Evolutionary conservation across 495 filamentous ascomycete species (phyloP).

Genomic region (Xylaria longipes): DNA sequence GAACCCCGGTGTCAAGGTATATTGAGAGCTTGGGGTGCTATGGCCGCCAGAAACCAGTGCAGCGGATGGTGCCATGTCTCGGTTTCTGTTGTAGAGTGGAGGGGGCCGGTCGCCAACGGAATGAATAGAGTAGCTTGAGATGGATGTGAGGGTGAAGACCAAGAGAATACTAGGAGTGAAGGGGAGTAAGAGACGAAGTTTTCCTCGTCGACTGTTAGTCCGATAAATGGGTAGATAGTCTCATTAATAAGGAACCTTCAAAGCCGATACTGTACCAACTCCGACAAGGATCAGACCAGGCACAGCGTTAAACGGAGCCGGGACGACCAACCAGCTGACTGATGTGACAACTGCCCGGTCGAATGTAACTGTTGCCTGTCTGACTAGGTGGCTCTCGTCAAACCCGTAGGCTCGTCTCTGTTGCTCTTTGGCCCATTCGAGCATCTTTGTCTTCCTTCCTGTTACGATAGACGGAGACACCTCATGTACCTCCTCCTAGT

Average conservation of each 20-base stretch:
- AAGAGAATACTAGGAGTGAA: background rate
- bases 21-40: conserved; percentile 50
- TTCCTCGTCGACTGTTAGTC: background rate
- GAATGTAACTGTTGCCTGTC: background rate
- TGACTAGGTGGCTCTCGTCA: background rate
- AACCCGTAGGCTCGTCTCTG: background rate
- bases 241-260: background rate
- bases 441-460: background rate
- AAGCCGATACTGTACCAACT: background rate
- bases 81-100: background rate
- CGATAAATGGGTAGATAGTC: background rate
- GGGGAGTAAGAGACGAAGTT: background rate
- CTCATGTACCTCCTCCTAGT: background rate
- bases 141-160: background rate
- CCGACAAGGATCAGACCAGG: background rate
- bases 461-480: conserved; percentile 3
- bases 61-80: conserved; percentile 16
- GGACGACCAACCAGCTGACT: background rate
- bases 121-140: background rate
- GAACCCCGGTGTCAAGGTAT: conserved; percentile 55
- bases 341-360: background rate
- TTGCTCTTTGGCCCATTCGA: background rate
- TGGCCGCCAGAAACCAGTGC: background rate
- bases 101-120: background rate
- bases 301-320: background rate